Evolutionary conservation across 805 yeast genomes (phyloP), one percentile per base, ranked within the genome.

Genomic region (Saccharomycopsis oosterbeekiorum): DNA sequence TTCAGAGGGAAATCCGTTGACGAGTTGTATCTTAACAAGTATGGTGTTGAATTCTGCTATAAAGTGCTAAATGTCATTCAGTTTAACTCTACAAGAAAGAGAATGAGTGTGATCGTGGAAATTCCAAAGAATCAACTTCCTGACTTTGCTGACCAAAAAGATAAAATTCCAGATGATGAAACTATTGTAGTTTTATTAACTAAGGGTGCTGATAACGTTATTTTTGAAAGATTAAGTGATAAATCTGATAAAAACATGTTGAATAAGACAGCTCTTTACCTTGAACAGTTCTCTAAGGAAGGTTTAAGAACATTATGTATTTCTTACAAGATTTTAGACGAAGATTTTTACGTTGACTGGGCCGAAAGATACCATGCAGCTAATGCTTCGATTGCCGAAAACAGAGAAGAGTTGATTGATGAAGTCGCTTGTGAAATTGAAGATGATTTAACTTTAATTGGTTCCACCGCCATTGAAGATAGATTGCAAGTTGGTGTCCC

Each of bases 391-490:
- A 75, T 84, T 1, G 79, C 77, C 59, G 82, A 78, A 19, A 76
- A 83, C 60, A 77, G 93, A 61, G 93, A 87, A 17, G 81, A 73
- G 34, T 68, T 73, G 47, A 76, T 85, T 67, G 88, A 82, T 42
- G 65, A 65, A 34, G 77, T 84, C 34, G 81, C 83, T 29, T 84
- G 79, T 53, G 84, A 82, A 61, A 76, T 88, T 59, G 96, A 88
- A 70, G 70, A 71, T 1, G 80, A 76, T 29, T 76, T 88, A 56
- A 70, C 71, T 1, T 74, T 88, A 58, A 71, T 88, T 57, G 94
- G 94, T 19, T 89, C 91, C 24, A 88, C 94, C 17, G 94, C 91
- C 12, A 87, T 88, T 68, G 94, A 88, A 70, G 94, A 88, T 69
- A 76, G 87, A 66, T 77, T 88, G 57, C 94, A 88, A 70, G 84